A percentile compares a stretch with the other conserved stretches of the same genome.
phyloP scores from a whole-genome alignment of 2,329 filamentous ascomycete genomes.

The Colletotrichum sojae region DNA sequence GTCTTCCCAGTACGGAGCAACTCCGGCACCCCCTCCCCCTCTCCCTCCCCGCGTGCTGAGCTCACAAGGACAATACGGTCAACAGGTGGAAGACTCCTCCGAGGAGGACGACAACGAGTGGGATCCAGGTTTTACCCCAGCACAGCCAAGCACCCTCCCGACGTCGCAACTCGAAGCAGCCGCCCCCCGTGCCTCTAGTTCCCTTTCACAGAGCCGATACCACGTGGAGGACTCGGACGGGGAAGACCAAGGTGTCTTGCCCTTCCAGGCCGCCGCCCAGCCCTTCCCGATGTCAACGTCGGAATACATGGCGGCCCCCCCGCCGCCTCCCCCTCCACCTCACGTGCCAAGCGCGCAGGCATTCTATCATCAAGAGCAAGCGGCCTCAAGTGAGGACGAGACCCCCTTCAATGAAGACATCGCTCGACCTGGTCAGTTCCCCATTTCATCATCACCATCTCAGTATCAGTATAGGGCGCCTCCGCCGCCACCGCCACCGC shows the following conservation, averaged over 20 bases:
- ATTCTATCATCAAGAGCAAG: conserved; percentile 36
- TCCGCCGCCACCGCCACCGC: conserved; percentile 24
- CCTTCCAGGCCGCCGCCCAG: neutral
- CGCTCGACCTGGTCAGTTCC: conserved; percentile 40
- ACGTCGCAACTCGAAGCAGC: neutral
- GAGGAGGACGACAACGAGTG: conserved; percentile 22
- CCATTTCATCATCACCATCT: conserved; percentile 41
- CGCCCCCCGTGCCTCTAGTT: conserved; percentile 5
- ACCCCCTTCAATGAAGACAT: conserved; percentile 10
- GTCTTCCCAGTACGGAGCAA: conserved; percentile 14
- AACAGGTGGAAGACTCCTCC: conserved; percentile 19
- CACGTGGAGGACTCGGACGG: conserved; percentile 18
- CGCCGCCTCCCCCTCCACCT: conserved; percentile 22
- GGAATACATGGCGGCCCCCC: neutral
- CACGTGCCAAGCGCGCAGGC: conserved; percentile 27
- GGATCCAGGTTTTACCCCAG: conserved; percentile 19
- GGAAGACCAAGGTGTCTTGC: conserved; percentile 31
- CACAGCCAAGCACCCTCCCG: neutral
- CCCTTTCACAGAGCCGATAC: conserved; percentile 20
- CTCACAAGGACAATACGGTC: conserved; percentile 20
- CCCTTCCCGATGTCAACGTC: conserved; percentile 12
- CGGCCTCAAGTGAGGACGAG: conserved; percentile 39
- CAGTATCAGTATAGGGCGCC: conserved; percentile 30
- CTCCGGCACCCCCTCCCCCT: conserved; percentile 5
- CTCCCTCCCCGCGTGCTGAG: neutral